Conservation (phyloP, 2,329 filamentous ascomycete species). For the Biscogniauxia mediterranea region DNA sequence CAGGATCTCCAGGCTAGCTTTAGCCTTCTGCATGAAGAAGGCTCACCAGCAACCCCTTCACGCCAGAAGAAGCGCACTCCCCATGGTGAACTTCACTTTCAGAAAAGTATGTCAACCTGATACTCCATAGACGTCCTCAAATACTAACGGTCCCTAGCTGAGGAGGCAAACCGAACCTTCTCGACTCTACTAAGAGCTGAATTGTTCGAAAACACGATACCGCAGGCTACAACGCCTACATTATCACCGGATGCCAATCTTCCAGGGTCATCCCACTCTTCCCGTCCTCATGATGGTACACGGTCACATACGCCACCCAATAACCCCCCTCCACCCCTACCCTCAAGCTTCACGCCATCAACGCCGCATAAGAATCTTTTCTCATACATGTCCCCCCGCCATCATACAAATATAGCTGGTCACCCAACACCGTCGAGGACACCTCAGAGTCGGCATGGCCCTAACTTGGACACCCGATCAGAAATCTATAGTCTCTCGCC, state of each 20-base stretch:
- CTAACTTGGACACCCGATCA: slow-evolving; percentile 83
- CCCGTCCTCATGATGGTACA: slow-evolving; percentile 61
- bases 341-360: slow-evolving; percentile 79
- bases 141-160: slow-evolving; percentile 51
- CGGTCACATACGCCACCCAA: slow-evolving; percentile 80
- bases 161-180: slow-evolving; percentile 93
- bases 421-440: slow-evolving; percentile 88
- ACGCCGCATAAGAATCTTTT: slow-evolving; percentile 98
- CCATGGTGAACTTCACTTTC: slow-evolving; percentile 89
- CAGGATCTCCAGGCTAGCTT: slow-evolving; percentile 94
- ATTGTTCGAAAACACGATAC: slow-evolving; percentile 86
- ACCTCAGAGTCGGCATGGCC: slow-evolving; percentile 81
- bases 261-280: slow-evolving; percentile 50
- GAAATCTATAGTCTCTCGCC: slow-evolving; percentile 96
- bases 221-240: slow-evolving; percentile 69
- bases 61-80: slow-evolving; percentile 80
- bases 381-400: slow-evolving; percentile 76
- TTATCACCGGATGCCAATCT: slow-evolving; percentile 58
- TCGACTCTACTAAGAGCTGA: slow-evolving; percentile 85
- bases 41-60: slow-evolving; percentile 87
- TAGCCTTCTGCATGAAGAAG: slow-evolving; percentile 86
- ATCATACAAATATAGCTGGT: slow-evolving; percentile 68
- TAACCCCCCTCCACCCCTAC: slow-evolving; percentile 61
- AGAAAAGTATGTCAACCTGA: slow-evolving; percentile 66
- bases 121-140: neutral